A percentile compares a stretch with the other conserved stretches of the same genome.
Evolutionary conservation across 169 alveolate genomes (phyloP).

Genomic region (Cytauxzoon felis): DNA sequence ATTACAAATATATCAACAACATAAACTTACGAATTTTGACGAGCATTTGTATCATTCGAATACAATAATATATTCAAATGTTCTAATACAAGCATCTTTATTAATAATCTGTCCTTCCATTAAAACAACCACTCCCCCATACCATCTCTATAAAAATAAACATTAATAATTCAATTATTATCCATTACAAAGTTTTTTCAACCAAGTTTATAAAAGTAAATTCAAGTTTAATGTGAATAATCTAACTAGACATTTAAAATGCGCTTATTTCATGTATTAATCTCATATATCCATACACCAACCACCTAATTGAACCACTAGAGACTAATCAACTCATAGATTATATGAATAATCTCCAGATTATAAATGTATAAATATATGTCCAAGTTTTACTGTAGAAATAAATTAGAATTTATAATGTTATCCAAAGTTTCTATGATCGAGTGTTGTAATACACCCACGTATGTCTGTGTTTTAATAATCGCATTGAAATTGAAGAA

Average conservation of each 20-base stretch:
- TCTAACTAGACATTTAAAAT: too few species aligned
- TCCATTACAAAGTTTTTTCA: background rate
- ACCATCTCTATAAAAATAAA: background rate
- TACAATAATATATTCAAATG: slow-evolving; percentile 31
- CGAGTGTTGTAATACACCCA: slow-evolving; percentile 40
- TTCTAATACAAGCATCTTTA: slow-evolving; percentile 44
- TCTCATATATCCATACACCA: too few species aligned
- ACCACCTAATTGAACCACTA: too few species aligned
- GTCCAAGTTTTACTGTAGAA: too few species aligned
- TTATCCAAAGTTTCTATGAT: slow-evolving; percentile 33
- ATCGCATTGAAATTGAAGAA: slow-evolving; percentile 38
- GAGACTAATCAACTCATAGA: too few species aligned
- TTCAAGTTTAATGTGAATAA: too few species aligned
- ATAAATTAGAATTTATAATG: background rate
- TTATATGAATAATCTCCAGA: too few species aligned
- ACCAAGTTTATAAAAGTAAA: background rate
- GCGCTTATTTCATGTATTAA: too few species aligned
- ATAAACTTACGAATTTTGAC: slow-evolving; percentile 43
- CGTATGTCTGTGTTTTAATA: slow-evolving; percentile 21
- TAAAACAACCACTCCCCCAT: background rate
- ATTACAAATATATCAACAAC: background rate
- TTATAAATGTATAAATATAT: too few species aligned
- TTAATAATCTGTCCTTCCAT: background rate
- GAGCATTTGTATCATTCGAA: slow-evolving; percentile 48
- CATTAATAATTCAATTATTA: background rate